Conservation (phyloP, 371 early-diverging fungal genomes). For the Thermomucor indicae-seudaticae region DNA sequence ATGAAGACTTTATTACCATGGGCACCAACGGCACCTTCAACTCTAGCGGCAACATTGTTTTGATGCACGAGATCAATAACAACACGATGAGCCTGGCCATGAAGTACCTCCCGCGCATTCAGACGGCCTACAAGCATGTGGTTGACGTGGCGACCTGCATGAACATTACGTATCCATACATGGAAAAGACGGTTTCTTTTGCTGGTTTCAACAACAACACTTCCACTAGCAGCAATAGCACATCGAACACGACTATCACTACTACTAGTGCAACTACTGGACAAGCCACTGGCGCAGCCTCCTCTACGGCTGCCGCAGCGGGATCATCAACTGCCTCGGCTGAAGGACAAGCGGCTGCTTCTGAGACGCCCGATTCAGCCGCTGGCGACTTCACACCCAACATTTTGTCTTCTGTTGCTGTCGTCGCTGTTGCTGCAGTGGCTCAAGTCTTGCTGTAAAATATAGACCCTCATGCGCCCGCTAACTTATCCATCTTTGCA, state of each 20-base stretch:
- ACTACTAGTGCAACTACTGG: not conserved
- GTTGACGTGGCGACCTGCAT: constrained; percentile 49
- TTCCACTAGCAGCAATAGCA: not conserved
- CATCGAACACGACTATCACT: not conserved
- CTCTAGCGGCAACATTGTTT: constrained; percentile 38
- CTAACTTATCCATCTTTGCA: too few relatives aligned
- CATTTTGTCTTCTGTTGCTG: not conserved
- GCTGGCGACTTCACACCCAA: not conserved
- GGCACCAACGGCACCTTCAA: constrained; percentile 44
- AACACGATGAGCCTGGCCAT: constrained; percentile 45
- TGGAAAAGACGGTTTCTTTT: constrained; percentile 35
- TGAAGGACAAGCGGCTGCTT: not conserved
- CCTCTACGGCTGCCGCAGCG: not conserved
- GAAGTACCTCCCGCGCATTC: constrained; percentile 42
- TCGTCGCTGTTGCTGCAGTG: not conserved
- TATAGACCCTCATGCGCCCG: too few relatives aligned
- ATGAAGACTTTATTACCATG: constrained; percentile 38
- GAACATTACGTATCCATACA: constrained; percentile 53
- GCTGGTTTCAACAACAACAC: constrained; percentile 16
- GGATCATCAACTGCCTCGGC: not conserved
- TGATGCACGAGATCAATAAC: constrained; percentile 55
- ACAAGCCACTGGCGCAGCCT: not conserved
- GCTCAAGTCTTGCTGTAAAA: too few relatives aligned
- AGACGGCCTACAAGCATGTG: constrained; percentile 39
- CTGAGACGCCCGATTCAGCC: not conserved